Conservation (phyloP, 352 stramenopile genomes). For the Phytophthora sansomeana region DNA sequence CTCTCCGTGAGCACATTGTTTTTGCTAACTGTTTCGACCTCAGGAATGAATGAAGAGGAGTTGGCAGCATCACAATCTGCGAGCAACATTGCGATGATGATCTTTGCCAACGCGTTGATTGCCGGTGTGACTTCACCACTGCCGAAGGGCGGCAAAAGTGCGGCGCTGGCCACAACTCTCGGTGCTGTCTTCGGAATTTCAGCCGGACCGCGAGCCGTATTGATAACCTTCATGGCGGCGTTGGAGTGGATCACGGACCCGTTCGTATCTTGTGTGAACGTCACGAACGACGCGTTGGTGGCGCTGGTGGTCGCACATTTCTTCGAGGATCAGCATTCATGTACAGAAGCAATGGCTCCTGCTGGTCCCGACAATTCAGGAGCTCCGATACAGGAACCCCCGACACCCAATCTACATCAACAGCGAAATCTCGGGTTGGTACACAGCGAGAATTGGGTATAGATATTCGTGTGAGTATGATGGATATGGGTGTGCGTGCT, state of each 20-base stretch:
- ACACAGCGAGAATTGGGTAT: constrained; percentile 42
- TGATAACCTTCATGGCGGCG: constrained; percentile 51
- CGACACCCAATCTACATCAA: constrained; percentile 12
- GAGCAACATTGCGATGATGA: constrained; percentile 37
- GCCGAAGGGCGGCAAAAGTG: constrained; percentile 43
- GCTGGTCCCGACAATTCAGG: constrained; percentile 1
- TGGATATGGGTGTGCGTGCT: constrained; percentile 3
- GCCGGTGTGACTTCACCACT: constrained; percentile 51
- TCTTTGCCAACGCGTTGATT: constrained; percentile 50
- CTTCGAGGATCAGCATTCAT: constrained; percentile 47
- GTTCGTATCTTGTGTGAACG: constrained; percentile 60
- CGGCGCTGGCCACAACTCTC: constrained; percentile 51
- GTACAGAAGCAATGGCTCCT: constrained; percentile 9
- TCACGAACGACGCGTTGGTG: constrained; percentile 61
- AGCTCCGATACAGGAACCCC: constrained; percentile 4
- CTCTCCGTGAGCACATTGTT: constrained; percentile 58
- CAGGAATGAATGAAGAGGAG: constrained; percentile 20
- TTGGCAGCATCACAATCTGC: constrained; percentile 34
- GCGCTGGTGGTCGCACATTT: constrained; percentile 58
- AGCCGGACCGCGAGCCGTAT: constrained; percentile 22
- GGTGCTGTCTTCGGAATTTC: constrained; percentile 54
- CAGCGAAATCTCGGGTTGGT: constrained; percentile 21
- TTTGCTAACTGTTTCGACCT: constrained; percentile 42
- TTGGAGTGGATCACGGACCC: constrained; percentile 71
- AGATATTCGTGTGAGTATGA: constrained; percentile 7